Evolutionary conservation across 345 rosid species (phyloP).

Genomic region (Eucalyptus cloeziana): DNA sequence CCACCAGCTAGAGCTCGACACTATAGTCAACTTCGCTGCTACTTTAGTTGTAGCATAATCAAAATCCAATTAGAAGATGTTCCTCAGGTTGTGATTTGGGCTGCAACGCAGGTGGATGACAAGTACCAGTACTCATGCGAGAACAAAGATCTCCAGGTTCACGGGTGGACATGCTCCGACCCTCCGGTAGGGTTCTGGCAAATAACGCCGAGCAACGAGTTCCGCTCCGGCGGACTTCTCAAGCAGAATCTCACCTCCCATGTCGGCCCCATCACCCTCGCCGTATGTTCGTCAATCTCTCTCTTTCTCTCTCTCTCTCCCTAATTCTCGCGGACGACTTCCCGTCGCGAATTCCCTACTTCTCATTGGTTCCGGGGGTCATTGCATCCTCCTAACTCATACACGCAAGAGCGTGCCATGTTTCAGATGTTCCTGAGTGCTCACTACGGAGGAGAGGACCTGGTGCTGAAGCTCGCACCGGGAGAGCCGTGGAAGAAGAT

Average conservation of each 20-base stretch:
- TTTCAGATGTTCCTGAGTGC: constrained; percentile 81
- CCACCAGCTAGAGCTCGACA: neutral
- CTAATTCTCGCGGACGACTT: neutral
- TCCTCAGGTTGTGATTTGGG: neutral
- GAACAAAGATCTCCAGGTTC: constrained; percentile 59
- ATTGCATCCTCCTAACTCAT: neutral
- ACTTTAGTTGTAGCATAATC: neutral
- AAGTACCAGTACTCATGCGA: constrained; percentile 83
- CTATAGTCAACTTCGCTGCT: neutral
- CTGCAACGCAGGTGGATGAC: constrained; percentile 72
- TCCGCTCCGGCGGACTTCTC: constrained; percentile 42
- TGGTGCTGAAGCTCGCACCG: constrained; percentile 47
- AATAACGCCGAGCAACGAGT: constrained; percentile 55
- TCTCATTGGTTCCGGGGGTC: neutral
- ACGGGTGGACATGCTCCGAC: constrained; percentile 65
- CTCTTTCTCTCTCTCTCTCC: neutral
- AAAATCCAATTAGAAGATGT: neutral
- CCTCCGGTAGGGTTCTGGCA: constrained; percentile 76
- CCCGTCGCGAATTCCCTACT: neutral
- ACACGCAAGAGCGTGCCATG: neutral
- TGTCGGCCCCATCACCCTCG: constrained; percentile 43
- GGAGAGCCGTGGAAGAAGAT: constrained; percentile 93
- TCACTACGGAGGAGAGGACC: constrained; percentile 73
- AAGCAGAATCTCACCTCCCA: constrained; percentile 60
- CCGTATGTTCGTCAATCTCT: constrained; percentile 21